These are phyloP conservation scores for Plantago major DNA, from an alignment of 257 asterid genomes.

Conservation along the genomic window DNA sequence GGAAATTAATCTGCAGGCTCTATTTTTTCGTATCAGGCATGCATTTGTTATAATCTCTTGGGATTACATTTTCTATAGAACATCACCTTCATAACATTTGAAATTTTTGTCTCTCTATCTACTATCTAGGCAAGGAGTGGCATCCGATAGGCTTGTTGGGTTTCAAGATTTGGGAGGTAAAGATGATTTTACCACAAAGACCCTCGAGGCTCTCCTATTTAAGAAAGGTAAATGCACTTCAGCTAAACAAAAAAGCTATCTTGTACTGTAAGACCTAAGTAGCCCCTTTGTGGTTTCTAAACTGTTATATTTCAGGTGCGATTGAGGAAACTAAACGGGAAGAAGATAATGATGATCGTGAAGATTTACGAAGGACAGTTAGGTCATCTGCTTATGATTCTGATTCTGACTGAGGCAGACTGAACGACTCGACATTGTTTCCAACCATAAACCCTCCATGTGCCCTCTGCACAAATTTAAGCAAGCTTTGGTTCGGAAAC, in stretches of 20 bases:
- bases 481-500: no score
- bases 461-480: no score
- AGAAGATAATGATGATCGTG: conserved; percentile 65
- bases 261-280: background rate
- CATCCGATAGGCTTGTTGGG: conserved; percentile 75
- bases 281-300: conserved; percentile 25
- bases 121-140: conserved; percentile 70
- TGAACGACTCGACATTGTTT: background rate
- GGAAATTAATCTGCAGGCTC: no score
- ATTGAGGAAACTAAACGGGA: conserved; percentile 66
- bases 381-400: conserved; percentile 56
- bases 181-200: conserved; percentile 74
- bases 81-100: background rate
- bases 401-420: conserved; percentile 52
- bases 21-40: no score
- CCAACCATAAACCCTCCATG: no score
- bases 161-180: conserved; percentile 86
- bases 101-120: background rate
- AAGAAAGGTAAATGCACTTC: conserved; percentile 54
- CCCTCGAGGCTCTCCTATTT: conserved; percentile 58
- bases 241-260: conserved; percentile 1
- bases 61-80: background rate
- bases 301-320: conserved; percentile 45
- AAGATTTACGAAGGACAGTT: conserved; percentile 47
- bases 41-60: background rate